These are phyloP conservation scores for Cupressus sempervirens DNA, from an alignment of 75 land plant species.

Conservation along the genomic window DNA sequence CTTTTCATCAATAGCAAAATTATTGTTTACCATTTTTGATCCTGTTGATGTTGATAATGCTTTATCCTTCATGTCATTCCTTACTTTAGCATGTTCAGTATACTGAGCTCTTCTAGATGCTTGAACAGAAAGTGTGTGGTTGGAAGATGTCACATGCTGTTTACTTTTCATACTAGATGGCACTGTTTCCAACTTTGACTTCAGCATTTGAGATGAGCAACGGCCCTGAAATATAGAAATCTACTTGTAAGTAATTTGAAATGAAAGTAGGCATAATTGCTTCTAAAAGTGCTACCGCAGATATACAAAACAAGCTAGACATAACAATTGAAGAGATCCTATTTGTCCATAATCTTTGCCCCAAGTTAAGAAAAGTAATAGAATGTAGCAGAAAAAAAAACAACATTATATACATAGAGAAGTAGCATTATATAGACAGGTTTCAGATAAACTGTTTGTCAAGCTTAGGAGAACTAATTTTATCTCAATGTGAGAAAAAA, in stretches of 20 bases:
- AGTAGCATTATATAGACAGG: not conserved
- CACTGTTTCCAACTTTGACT: constrained; percentile 14
- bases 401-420: not conserved
- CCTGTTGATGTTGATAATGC: constrained; percentile 8
- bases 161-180: not conserved
- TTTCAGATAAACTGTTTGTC: not conserved
- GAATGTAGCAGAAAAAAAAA: not conserved
- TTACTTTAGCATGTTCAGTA: constrained; percentile 19
- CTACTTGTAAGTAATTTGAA: not conserved
- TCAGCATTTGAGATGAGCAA: constrained; percentile 30
- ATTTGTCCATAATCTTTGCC: not conserved
- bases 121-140: constrained; percentile 13
- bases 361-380: not conserved
- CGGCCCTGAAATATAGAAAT: constrained; percentile 20
- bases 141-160: not conserved
- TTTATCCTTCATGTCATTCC: constrained; percentile 37
- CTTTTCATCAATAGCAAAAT: constrained; percentile 13
- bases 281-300: not conserved
- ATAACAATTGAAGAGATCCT: not conserved
- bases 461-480: not conserved
- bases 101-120: constrained; percentile 25
- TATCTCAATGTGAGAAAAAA: not conserved
- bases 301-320: not conserved
- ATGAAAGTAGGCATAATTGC: not conserved
- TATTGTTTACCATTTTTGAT: constrained; percentile 16